These are phyloP conservation scores for Ehretia macrophylla DNA, from an alignment of 257 asterid genomes.

Conservation along the genomic window DNA sequence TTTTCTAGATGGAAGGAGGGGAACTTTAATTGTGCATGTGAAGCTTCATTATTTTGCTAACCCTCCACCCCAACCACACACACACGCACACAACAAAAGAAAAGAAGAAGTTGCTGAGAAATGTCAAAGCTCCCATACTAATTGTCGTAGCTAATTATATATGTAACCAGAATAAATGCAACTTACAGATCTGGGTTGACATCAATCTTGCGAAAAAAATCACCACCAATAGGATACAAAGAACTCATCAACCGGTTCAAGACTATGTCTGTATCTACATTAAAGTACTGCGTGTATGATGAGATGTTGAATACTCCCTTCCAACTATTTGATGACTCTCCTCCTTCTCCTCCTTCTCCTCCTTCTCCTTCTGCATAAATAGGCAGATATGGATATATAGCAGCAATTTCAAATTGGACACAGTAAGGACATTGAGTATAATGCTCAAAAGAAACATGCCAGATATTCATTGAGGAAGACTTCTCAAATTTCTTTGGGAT, in stretches of 20 bases:
- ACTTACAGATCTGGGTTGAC: slow-evolving; percentile 99
- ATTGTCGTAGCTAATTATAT: slow-evolving; percentile 1
- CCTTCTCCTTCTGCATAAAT: slow-evolving; percentile 33
- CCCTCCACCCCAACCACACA: too few relatives aligned
- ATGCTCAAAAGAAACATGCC: too few relatives aligned
- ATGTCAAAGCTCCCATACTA: not conserved
- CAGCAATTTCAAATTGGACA: not conserved
- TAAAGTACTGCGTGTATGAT: slow-evolving; percentile 85
- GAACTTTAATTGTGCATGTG: too few relatives aligned
- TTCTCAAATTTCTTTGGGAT: too few relatives aligned
- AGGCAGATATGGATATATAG: slow-evolving; percentile 9
- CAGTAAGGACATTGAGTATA: not conserved
- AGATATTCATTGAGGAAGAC: too few relatives aligned
- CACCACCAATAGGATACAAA: slow-evolving; percentile 76
- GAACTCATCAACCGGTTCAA: slow-evolving; percentile 88
- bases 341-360: slow-evolving; percentile 47
- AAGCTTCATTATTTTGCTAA: too few relatives aligned
- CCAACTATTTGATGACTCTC: slow-evolving; percentile 69
- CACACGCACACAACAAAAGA: too few relatives aligned
- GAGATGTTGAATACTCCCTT: slow-evolving; percentile 71
- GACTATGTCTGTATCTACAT: slow-evolving; percentile 87
- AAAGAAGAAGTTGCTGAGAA: not conserved
- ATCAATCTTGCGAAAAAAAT: slow-evolving; percentile 81
- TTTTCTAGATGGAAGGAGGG: too few relatives aligned
- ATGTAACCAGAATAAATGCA: not conserved